Conservation (phyloP, 495 filamentous ascomycete species). For the Penicillium fimorum region DNA sequence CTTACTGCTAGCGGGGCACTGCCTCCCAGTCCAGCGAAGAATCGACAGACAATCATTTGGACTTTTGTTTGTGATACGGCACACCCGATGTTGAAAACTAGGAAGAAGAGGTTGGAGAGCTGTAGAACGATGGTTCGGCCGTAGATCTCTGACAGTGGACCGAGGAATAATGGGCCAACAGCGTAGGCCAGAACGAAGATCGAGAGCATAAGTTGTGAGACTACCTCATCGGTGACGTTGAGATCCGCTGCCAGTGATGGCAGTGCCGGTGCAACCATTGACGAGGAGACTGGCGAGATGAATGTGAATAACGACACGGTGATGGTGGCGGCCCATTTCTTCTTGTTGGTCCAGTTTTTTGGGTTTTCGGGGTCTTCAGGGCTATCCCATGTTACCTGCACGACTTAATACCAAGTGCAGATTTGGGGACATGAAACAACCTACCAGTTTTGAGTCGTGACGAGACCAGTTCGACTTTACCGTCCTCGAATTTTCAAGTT, state of each 20-base stretch:
- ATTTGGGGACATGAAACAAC: background rate
- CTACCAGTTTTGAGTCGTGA: slow-evolving; percentile 30
- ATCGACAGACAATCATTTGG: slow-evolving; percentile 55
- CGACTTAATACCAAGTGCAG: slow-evolving; percentile 4
- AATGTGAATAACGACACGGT: slow-evolving; percentile 64
- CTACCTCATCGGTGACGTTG: slow-evolving; percentile 53
- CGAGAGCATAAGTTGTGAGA: slow-evolving; percentile 61
- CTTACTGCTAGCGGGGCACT: slow-evolving; percentile 52
- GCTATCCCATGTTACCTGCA: slow-evolving; percentile 53
- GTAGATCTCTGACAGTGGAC: slow-evolving; percentile 73
- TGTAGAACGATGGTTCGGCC: slow-evolving; percentile 64
- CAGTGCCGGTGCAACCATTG: slow-evolving; percentile 72
- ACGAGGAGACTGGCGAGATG: slow-evolving; percentile 68
- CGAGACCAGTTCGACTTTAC: slow-evolving; percentile 19
- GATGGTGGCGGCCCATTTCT: slow-evolving; percentile 63
- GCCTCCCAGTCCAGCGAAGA: slow-evolving; percentile 58
- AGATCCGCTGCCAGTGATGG: slow-evolving; percentile 57
- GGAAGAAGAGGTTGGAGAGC: slow-evolving; percentile 63
- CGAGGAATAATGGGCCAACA: slow-evolving; percentile 65
- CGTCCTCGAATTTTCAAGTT: slow-evolving; percentile 29
- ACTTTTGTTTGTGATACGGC: slow-evolving; percentile 50
- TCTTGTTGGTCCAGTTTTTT: slow-evolving; percentile 53
- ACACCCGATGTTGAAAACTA: slow-evolving; percentile 57
- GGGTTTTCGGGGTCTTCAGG: slow-evolving; percentile 59
- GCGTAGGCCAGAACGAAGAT: slow-evolving; percentile 77